Base-by-base conservation (phyloP, 768 basidiomycete genomes). In the Piloderma croceum region DNA sequence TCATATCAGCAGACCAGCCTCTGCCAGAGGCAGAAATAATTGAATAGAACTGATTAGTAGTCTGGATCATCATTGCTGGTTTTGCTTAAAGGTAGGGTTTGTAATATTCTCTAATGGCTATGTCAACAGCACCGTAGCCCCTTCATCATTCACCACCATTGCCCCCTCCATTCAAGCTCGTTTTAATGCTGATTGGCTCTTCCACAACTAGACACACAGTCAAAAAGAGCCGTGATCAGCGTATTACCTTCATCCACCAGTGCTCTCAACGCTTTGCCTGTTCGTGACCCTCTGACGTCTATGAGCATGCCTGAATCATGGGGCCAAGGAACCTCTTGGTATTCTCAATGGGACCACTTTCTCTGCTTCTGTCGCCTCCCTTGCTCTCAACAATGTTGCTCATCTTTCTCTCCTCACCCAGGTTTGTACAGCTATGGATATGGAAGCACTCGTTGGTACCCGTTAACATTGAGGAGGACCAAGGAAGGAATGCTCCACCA, bases 221-320 rank as follows among this genome's bases (percentile, higher is more conserved):
- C n/a, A n/a, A n/a, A n/a, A n/a, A n/a, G n/a, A n/a, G n/a, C n/a
- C n/a, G n/a, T n/a, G n/a, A n/a, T n/a, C n/a, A n/a, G n/a, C n/a
- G n/a, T n/a, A n/a, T n/a, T n/a, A n/a, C n/a, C 76, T 4, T 73
- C 77, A 9, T 47, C 57, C 32, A 62, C 63, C 18, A 58, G 71
- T 4, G 54, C 67, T 5, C 67, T 67, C 5, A 50, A 68, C 34
- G 64, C 64, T 12, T 65, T 89, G 4, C 82, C 88, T 7, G 71
- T 90, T 20, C 68, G 75, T 13, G 85, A 90, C 49, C 81, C 82
- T 0, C 65, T 69, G 9, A 65, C 74, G 25, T 76, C 81, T 7
- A 77, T 77, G 23, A 76, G 68, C 38, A 90, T 92, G 86, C 90
- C 12, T 38, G 10, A 38, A 18, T 7, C 31, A 38, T 15, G 37